A percentile compares a stretch with the other conserved stretches of the same genome.
phyloP scores from a whole-genome alignment of 2,329 filamentous ascomycete genomes.

The Cryphonectria naterciae region DNA sequence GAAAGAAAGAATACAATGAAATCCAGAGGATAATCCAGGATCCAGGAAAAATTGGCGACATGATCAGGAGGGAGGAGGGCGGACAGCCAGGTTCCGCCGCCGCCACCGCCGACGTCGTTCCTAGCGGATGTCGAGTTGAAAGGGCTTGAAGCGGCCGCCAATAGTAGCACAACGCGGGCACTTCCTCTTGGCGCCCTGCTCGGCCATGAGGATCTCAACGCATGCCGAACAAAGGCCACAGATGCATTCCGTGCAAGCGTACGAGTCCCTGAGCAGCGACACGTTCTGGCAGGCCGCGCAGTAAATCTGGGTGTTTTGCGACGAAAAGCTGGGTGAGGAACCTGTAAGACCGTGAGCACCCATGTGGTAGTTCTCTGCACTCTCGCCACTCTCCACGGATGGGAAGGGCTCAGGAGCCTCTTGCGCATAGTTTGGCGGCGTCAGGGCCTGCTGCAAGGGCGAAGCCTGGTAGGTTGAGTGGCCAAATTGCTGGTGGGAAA shows the following conservation, averaged over 20 bases:
- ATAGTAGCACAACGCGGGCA: conserved; percentile 81
- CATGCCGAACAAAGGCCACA: conserved; percentile 89
- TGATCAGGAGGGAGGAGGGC: conserved; percentile 1
- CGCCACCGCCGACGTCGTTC: background rate
- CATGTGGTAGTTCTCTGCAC: conserved; percentile 74
- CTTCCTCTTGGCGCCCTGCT: conserved; percentile 75
- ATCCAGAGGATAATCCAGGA: conserved; percentile 2
- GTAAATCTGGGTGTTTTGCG: conserved; percentile 84
- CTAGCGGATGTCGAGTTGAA: conserved; percentile 81
- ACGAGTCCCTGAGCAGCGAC: conserved; percentile 79
- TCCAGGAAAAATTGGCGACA: background rate
- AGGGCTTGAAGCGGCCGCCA: conserved; percentile 80
- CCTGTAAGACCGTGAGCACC: conserved; percentile 66
- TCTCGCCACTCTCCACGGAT: conserved; percentile 79
- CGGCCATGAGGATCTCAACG: conserved; percentile 77
- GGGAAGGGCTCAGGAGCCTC: conserved; percentile 80
- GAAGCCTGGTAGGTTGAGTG: conserved; percentile 81
- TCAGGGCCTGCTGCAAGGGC: conserved; percentile 86
- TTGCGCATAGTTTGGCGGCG: conserved; percentile 73
- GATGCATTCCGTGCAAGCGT: conserved; percentile 95
- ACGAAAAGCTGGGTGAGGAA: conserved; percentile 74
- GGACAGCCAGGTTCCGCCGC: conserved; percentile 5
- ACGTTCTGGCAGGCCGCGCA: conserved; percentile 84
- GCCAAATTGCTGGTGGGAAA: conserved; percentile 49
- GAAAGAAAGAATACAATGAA: conserved; percentile 28